Percentiles rank a stretch among this genome's conserved stretches.
Evolutionary conservation across 176 grass and related monocot genomes (phyloP).

Genomic region (Pontederia paniculata): DNA sequence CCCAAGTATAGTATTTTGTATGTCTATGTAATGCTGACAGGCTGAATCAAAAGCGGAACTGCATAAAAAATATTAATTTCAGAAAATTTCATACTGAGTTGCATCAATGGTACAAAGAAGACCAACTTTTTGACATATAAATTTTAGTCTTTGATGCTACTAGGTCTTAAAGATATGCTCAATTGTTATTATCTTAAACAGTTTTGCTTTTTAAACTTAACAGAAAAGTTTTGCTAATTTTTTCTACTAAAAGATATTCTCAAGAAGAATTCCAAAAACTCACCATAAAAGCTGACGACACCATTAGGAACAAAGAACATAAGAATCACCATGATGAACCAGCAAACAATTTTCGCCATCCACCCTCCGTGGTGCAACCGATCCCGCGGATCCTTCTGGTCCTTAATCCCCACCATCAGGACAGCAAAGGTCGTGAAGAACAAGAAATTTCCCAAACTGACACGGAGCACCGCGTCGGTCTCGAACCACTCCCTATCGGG

Average conservation of each 20-base stretch:
- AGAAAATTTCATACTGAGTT: no score
- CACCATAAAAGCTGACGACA: constrained; percentile 87
- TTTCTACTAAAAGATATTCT: not conserved
- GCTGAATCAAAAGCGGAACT: no score
- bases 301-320: constrained; percentile 99
- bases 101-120: no score
- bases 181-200: not conserved
- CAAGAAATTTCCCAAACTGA: constrained; percentile 91
- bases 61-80: no score
- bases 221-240: not conserved
- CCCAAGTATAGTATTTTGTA: no score
- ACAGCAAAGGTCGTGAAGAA: constrained; percentile 92
- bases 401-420: constrained; percentile 93
- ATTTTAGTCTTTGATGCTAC: no score
- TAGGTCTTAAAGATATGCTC: not conserved
- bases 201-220: not conserved
- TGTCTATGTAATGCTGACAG: no score
- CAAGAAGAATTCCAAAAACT: not conserved
- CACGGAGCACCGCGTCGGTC: constrained; percentile 95
- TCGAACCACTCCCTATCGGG: constrained; percentile 99
- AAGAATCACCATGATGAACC: constrained; percentile 63
- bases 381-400: constrained; percentile 97
- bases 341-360: constrained; percentile 99
- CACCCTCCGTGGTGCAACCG: constrained; percentile 87
- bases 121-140: no score